phyloP scores from a whole-genome alignment of 345 rosid genomes.

The Xanthoceras sorbifolium region DNA sequence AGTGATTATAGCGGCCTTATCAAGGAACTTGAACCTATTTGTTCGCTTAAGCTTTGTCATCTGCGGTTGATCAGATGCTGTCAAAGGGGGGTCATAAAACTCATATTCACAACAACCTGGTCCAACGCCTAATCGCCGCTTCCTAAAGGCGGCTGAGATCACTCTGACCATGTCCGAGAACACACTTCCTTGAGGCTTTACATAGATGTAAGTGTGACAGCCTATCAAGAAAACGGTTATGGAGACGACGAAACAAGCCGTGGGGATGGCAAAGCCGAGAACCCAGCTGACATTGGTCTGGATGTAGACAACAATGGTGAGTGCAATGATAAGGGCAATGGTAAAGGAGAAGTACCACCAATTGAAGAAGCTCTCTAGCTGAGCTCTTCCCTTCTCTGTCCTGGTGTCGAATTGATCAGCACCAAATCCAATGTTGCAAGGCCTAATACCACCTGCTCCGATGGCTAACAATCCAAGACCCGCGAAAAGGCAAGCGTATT shows the following conservation, averaged over 20 bases:
- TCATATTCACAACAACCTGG: neutral
- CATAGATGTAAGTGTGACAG: constrained; percentile 43
- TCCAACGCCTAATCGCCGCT: constrained; percentile 25
- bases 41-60: constrained; percentile 32
- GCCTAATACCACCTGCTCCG: constrained; percentile 73
- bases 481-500: constrained; percentile 43
- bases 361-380: constrained; percentile 69
- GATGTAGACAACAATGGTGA: constrained; percentile 62
- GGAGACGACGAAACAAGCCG: constrained; percentile 54
- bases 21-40: constrained; percentile 46
- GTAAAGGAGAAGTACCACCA: constrained; percentile 88
- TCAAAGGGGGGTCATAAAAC: constrained; percentile 39
- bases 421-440: constrained; percentile 82
- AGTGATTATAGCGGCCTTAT: constrained; percentile 53
- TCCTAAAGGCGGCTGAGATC: constrained; percentile 43
- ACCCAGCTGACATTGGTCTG: constrained; percentile 72
- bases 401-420: constrained; percentile 70
- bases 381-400: constrained; percentile 51
- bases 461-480: constrained; percentile 57
- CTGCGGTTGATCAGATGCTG: constrained; percentile 6
- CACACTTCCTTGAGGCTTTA: constrained; percentile 58
- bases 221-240: constrained; percentile 55
- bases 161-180: constrained; percentile 58
- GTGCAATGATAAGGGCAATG: constrained; percentile 52
- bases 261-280: constrained; percentile 62